A percentile compares a stretch with the other conserved stretches of the same genome.
Evolutionary conservation across 208 protist species (phyloP).

Genomic region (Entamoeba histolytica): DNA sequence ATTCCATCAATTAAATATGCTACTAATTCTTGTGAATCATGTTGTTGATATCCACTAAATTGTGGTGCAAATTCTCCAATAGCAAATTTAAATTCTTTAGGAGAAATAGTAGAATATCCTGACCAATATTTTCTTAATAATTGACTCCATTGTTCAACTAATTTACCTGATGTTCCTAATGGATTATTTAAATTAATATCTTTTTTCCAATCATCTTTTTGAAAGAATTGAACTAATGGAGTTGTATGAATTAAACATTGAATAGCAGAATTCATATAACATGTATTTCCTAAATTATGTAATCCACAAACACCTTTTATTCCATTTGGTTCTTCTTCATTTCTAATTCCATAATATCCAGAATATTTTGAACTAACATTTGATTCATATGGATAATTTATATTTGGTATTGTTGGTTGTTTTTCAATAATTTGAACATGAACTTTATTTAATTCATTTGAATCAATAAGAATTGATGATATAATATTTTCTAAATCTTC

Average conservation of each 20-base stretch:
- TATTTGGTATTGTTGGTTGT: neutral
- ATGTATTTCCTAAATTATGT: constrained; percentile 79
- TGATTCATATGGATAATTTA: neutral
- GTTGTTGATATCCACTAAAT: constrained; percentile 1
- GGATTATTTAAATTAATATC: neutral
- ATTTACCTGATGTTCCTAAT: neutral
- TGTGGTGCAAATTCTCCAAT: constrained; percentile 6
- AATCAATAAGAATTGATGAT: neutral
- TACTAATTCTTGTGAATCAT: neutral
- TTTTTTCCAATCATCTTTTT: neutral
- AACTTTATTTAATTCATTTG: neutral
- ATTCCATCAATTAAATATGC: constrained; percentile 1
- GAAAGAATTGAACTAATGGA: neutral
- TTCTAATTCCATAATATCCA: neutral
- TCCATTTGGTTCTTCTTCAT: neutral
- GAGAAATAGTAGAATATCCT: neutral
- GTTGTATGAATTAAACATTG: constrained; percentile 51
- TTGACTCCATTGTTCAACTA: neutral
- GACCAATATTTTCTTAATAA: neutral
- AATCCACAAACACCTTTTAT: constrained; percentile 26
- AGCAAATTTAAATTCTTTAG: neutral
- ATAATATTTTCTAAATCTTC: neutral
- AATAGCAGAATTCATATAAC: constrained; percentile 77
- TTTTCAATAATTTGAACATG: neutral
- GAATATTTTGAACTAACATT: neutral